These are phyloP conservation scores for Tricholoma sp. DNA, from an alignment of 768 basidiomycete species.

Conservation along the genomic window DNA sequence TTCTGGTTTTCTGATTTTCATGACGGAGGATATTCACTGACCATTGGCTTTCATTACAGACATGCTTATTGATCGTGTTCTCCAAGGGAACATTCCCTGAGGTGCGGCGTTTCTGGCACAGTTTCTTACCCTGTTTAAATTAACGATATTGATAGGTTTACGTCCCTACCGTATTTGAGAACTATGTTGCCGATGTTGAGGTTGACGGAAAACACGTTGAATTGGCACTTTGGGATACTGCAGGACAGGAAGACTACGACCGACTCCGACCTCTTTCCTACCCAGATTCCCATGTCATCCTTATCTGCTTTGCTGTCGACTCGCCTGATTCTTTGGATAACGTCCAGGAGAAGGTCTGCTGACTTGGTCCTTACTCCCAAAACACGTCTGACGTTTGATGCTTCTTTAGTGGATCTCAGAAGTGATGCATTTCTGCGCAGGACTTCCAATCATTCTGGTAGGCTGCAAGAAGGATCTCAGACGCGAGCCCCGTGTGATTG, in stretches of 20 bases:
- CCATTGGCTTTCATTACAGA: constrained; percentile 37
- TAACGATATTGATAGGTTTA: constrained; percentile 66
- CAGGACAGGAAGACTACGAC: constrained; percentile 99
- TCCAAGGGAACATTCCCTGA: constrained; percentile 96
- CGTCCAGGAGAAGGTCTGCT: constrained; percentile 96
- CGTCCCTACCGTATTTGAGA: constrained; percentile 99
- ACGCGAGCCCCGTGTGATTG: constrained; percentile 88
- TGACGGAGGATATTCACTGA: background rate
- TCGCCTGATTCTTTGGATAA: constrained; percentile 98
- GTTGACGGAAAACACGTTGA: constrained; percentile 99
- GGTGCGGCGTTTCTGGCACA: constrained; percentile 38
- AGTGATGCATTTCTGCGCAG: constrained; percentile 95
- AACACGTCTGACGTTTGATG: constrained; percentile 1
- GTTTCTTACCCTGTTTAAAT: background rate
- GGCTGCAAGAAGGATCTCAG: constrained; percentile 99
- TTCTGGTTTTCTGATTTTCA: background rate
- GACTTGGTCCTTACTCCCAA: background rate
- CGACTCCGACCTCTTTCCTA: constrained; percentile 96
- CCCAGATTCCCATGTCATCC: constrained; percentile 99
- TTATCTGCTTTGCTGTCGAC: constrained; percentile 98
- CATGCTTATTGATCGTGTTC: constrained; percentile 93
- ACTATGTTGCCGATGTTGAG: constrained; percentile 98
- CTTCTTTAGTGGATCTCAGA: constrained; percentile 89
- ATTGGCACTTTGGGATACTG: constrained; percentile 99
- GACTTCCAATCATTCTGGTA: constrained; percentile 93